Conservation (phyloP, 2,329 filamentous ascomycete genomes). For the Hymenoscyphus fraxineus region DNA sequence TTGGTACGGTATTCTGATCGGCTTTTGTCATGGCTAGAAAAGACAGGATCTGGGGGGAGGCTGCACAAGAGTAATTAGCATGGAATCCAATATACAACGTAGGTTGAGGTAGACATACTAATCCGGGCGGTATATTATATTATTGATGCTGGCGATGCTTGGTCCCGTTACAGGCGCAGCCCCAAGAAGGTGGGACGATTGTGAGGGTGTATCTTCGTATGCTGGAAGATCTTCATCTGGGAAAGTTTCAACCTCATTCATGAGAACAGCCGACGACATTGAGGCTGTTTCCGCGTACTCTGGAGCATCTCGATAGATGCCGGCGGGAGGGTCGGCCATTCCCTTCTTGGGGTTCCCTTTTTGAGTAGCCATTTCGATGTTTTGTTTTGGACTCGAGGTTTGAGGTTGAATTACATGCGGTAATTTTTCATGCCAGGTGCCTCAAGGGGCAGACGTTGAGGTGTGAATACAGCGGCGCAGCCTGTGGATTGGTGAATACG, state of each 20-base stretch:
- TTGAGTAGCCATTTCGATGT: conserved; percentile 3
- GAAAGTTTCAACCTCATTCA: conserved; percentile 23
- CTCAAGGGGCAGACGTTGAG: neutral
- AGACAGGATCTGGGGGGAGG: conserved; percentile 21
- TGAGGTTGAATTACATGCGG: neutral
- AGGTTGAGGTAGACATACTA: neutral
- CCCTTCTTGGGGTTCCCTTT: neutral
- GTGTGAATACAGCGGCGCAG: neutral
- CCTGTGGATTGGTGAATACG: neutral
- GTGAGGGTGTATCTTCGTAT: conserved; percentile 12
- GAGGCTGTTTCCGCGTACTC: conserved; percentile 25
- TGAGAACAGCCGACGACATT: conserved; percentile 23
- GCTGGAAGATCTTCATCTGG: conserved; percentile 20
- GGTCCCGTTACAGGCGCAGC: neutral
- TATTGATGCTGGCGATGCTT: neutral
- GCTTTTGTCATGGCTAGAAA: conserved; percentile 25
- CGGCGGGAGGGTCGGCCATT: conserved; percentile 15
- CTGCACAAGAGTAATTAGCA: conserved; percentile 2
- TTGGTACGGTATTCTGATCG: conserved; percentile 27
- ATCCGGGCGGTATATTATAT: neutral
- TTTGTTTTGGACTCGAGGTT: neutral
- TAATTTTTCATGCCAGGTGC: neutral
- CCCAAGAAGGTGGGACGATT: neutral
- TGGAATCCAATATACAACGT: neutral
- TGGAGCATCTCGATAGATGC: conserved; percentile 23